Evolutionary conservation across 805 yeast genomes (phyloP), one percentile per base, ranked within the genome.

Genomic region (Limtongozyma cylindracea): DNA sequence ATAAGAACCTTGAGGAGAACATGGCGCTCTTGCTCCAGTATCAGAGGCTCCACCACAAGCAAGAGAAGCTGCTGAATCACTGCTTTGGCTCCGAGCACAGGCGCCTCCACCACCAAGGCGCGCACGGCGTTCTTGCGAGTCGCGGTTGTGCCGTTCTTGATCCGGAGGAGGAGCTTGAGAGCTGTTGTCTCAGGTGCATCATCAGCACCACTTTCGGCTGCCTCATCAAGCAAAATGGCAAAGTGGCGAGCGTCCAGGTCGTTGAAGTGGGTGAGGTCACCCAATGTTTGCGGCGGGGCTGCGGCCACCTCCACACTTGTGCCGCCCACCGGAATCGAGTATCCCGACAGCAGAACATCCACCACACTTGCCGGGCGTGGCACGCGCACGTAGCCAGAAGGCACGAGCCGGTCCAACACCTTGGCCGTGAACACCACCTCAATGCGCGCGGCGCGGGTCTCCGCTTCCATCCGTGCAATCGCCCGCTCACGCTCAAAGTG

Each of bases 1-100:
- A 68, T 77, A 9, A 74, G 45, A 6, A 76, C 60, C 39, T 80
- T 82, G 9, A 78, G 72, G 25, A 84, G 47, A 8, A 78, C 39
- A 45, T 77, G 91, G 10, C 92, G 56, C 39, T 84, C 95, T 30
- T 66, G 73, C 21, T 74, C 88, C 30, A 69, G 84, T 13, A 80
- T 43, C 3, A 60, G 41, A 18, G 64, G 64, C 28, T 77, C 93
- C 37, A 71, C 46, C 19, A 82, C 43, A 13, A 84, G 42, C 0
- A 94, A 92, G 10, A 82, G 46, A n/a, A 77, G 52, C 27, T 63
- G 67, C 25, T 63, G 59, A 32, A 82, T 69, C 10, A 82, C 39
- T 0, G 64, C 35, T 21, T 61, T 56, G 0, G 93, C 70, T 0
- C 93, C 94, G 32, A 67, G 61, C 9, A 43, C 47, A 6, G 52